Base-by-base conservation (phyloP, 129 eudicot genomes). In the Flaveria sonorensis region DNA sequence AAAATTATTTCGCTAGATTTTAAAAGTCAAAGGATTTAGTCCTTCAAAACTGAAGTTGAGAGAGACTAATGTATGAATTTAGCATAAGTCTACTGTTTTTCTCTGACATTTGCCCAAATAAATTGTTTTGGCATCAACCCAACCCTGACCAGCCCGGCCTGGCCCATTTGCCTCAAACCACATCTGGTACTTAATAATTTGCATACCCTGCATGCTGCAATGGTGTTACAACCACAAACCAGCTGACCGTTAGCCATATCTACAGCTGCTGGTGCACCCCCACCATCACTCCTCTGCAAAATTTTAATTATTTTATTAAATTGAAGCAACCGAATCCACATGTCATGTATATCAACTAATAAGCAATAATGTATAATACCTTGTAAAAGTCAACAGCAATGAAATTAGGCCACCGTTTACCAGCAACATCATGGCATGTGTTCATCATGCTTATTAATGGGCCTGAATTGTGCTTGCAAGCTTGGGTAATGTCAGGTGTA, bases 231-330 rank as follows among this genome's bases (percentile, higher is more conserved):
- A 20, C 97, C 99, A 78, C 97, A 94, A 56, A 85, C 48, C 12
- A 89, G 90, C 73, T 87, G 86, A 12, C 99, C 98, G 23, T 94
- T 94, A 10, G 90, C 91, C 84, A 71, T 79, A 82, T 94, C 98
- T 19, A 94, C 96, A 18, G 98, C 99, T 61, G 88, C 87, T 63
- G 99, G 87, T 62, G 97, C 86, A 72, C 99, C 99, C 48, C 99
- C 97, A 63, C 97, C 97, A 76, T 91, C 83, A 18, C 99, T 94
- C 81, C 89, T 91, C 99, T 94, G 83, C 70, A 81, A 73, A 73
- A 72, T 64, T 66, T 18, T 32, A 79, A 70, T 32, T 59, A 30
- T 16, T n/a, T 64, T 70, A 8, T 74, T 60, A 23, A 73, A 45
- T 42, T 57, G 1, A 18, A 72, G 6, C 3, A 20, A 60, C 59